Base-by-base conservation (phyloP, 805 yeast genomes). In the Metschnikowia dekortorum region DNA sequence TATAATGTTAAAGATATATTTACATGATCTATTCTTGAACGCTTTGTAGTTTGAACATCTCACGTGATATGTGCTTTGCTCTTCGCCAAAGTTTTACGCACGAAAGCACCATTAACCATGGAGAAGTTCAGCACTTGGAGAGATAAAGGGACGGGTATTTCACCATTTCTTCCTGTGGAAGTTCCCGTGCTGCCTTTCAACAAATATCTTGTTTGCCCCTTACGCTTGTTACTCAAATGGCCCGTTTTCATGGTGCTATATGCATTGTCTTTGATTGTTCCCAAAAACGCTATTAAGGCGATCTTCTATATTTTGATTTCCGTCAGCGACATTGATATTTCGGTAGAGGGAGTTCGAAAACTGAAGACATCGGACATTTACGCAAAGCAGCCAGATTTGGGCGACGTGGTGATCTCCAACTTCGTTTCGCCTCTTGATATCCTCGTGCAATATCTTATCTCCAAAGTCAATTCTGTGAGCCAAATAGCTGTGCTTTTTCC, bases 101-200 rank as follows among this genome's bases (percentile, higher is more conserved):
- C 37, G 18, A n/a, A 8, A 11, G 37, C 26, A 40, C n/a, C 9
- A 13, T 16, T 14, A 16, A 9, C n/a, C 33, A 59, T 59, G 62
- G 62, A 59, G 46, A 59, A 59, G 68, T 90, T 81, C 69, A 83
- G 94, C 28, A 78, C 79, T 53, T 89, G 87, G 84, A 78, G 96
- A 66, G 97, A 89, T 63, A 87, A 83, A 54, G 94, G 92, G 4
- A 90, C 97, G 1, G 97, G 97, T n/a, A 87, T 90, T 34, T 84
- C 96, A 0, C 97, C 97, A 2, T 89, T 89, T 57, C 72, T 86
- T 69, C 96, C 96, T 0, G 56, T 64, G 0, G 57, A 69, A n/a
- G 52, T 63, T 39, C 62, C 75, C 4, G 47, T 52, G 31, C 35
- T 52, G 11, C 26, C 53, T 2, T 4, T 51, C 9, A 29, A 51